Conservation (phyloP, 1,139 yeast genomes). For the Hanseniaspora sp. region DNA sequence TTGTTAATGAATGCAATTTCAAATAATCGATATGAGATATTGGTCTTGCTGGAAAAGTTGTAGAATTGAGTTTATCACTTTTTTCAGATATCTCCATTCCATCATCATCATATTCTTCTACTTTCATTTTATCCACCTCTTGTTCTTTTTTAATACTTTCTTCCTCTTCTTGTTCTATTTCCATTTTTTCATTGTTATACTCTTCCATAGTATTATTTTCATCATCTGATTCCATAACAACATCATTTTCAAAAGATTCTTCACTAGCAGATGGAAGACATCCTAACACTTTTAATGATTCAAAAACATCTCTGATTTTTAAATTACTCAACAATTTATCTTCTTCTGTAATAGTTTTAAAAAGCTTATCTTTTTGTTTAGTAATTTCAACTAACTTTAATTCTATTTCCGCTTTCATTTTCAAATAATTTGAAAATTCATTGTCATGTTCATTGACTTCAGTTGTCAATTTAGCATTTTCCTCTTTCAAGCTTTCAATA, state of each 20-base stretch:
- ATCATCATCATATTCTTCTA: conserved; percentile 17
- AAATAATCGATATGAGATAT: conserved; percentile 15
- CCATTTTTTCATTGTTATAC: conserved; percentile 17
- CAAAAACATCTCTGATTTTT: conserved; percentile 42
- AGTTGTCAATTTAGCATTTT: conserved; percentile 19
- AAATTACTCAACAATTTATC: conserved; percentile 34
- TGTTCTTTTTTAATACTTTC: background rate
- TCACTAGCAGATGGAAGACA: background rate
- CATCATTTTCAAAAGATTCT: conserved; percentile 16
- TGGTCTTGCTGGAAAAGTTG: conserved; percentile 19
- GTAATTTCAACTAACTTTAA: conserved; percentile 54
- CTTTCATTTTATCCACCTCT: no score
- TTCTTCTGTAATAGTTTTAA: conserved; percentile 33
- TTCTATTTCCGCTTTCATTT: conserved; percentile 46
- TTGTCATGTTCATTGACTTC: conserved; percentile 25
- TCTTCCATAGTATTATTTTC: conserved; percentile 20
- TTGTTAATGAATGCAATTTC: conserved; percentile 29
- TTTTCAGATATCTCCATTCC: conserved; percentile 15
- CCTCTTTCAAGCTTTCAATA: conserved; percentile 29
- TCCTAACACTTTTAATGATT: conserved; percentile 21
- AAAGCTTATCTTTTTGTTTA: conserved; percentile 35
- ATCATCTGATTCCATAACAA: conserved; percentile 17
- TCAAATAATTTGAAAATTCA: conserved; percentile 30
- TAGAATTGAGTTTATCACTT: conserved; percentile 20
- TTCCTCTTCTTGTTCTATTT: background rate